A percentile compares a stretch with the other conserved stretches of the same genome.
Evolutionary conservation across 441 rosid species (phyloP).

Genomic region (Lepidium campestre): DNA sequence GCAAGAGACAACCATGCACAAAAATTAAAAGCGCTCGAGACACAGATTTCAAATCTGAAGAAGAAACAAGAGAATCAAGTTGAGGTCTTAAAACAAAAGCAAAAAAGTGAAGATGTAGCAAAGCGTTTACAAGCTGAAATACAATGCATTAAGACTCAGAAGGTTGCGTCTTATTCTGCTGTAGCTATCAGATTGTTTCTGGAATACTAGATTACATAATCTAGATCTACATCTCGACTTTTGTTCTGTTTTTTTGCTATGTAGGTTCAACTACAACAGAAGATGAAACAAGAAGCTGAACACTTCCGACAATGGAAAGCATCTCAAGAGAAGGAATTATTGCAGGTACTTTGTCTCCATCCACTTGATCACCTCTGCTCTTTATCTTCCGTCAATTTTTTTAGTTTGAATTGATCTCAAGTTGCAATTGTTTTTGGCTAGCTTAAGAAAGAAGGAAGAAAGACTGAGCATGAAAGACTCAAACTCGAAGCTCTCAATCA

Average conservation of each 20-base stretch:
- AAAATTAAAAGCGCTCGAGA: slow-evolving; percentile 57
- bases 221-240: background rate
- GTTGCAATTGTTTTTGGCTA: slow-evolving; percentile 23
- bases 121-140: slow-evolving; percentile 62
- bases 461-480: slow-evolving; percentile 58
- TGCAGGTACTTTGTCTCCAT: slow-evolving; percentile 37
- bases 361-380: background rate
- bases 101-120: slow-evolving; percentile 65
- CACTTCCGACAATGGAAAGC: slow-evolving; percentile 78
- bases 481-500: slow-evolving; percentile 61
- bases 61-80: slow-evolving; percentile 68
- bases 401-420: background rate
- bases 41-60: slow-evolving; percentile 65
- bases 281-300: slow-evolving; percentile 69
- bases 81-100: slow-evolving; percentile 54
- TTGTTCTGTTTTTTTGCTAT: slow-evolving; percentile 3
- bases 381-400: background rate
- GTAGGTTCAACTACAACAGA: slow-evolving; percentile 68
- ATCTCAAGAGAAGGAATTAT: slow-evolving; percentile 60
- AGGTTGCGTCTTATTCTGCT: slow-evolving; percentile 33
- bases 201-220: background rate
- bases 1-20: slow-evolving; percentile 44
- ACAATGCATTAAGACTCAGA: slow-evolving; percentile 61
- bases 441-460: slow-evolving; percentile 71
- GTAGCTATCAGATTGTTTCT: background rate